Base-by-base conservation (phyloP, 2,329 filamentous ascomycete species). In the Ophiostoma fasciatum region DNA sequence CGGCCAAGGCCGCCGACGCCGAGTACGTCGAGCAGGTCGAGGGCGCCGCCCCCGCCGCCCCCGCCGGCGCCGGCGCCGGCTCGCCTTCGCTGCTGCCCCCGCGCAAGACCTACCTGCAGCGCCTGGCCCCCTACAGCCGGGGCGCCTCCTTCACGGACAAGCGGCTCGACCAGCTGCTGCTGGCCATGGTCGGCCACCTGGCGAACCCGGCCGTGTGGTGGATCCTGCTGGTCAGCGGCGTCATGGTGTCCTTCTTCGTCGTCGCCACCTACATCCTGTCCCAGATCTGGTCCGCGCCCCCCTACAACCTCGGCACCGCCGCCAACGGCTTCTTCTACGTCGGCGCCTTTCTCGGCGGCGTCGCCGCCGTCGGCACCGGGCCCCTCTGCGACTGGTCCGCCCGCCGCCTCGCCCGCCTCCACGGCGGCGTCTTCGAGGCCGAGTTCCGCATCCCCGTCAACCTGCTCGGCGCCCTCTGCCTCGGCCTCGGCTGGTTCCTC, bases 241-340 rank as follows among this genome's bases (percentile, higher is more conserved):
- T 48, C 14, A 31, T 45, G 15, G 42, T 48, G 14, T 32, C 38
- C 17, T 26, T 38, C 15, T 46, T 44, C 28, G 43, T 46, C 15
- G 42, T 37, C 3, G 36, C 43, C 13, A 42, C 42, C 21, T 46
- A 46, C 36, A 46, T 45, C 23, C 28, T 37, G 22, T 42, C 45
- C 5, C 44, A 46, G 37, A 43, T 48, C 31, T 46, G 36, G 32
- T 40, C 40, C 3, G 39, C 39, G 3, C 35, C 45, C 6, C 46
- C 46, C 0, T 48, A 46, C 31, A 56, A 57, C 46, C 60, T 64
- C 45, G 49, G 49, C 20, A 50, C 56, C 3, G 50, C 53, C 4
- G 46, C 57, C 33, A 58, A 61, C 28, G 61, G 61, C 2, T 56
- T 62, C 33, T 58, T 61, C 37, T 58, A 56, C 36, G 51, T 62